Conservation (phyloP, 2,329 filamentous ascomycete species). For the Xylaria sp. region DNA sequence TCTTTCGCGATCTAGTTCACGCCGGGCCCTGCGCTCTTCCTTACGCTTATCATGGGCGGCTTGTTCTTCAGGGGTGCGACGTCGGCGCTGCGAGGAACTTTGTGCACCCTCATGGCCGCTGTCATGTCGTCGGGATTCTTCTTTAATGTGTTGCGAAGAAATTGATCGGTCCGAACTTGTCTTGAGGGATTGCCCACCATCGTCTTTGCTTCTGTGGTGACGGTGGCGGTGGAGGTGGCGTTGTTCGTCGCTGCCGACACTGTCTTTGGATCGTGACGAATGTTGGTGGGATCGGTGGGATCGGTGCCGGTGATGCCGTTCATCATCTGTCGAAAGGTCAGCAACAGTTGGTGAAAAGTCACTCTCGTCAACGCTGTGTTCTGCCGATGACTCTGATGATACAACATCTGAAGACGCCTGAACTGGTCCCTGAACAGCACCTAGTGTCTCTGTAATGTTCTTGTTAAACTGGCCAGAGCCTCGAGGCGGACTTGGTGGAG, state of each 20-base stretch:
- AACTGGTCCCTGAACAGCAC: constrained; percentile 37
- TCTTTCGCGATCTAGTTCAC: constrained; percentile 17
- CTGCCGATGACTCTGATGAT: constrained; percentile 43
- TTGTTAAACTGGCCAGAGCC: constrained; percentile 42
- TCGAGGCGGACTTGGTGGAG: constrained; percentile 46
- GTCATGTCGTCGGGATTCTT: constrained; percentile 42
- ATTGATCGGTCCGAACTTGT: constrained; percentile 48
- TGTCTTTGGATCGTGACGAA: constrained; percentile 41
- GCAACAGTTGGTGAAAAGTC: constrained; percentile 60
- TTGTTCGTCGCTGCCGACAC: constrained; percentile 44
- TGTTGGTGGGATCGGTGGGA: constrained; percentile 38
- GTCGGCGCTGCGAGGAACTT: constrained; percentile 49
- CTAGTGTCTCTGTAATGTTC: constrained; percentile 38
- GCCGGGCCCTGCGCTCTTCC: constrained; percentile 57
- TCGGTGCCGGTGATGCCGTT: constrained; percentile 46
- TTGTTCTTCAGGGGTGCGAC: constrained; percentile 60
- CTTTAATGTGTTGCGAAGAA: constrained; percentile 55
- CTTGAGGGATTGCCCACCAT: constrained; percentile 44
- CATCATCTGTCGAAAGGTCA: constrained; percentile 67
- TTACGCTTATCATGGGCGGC: constrained; percentile 62
- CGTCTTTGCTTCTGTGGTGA: constrained; percentile 44
- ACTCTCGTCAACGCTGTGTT: constrained; percentile 51
- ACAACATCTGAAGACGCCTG: constrained; percentile 43
- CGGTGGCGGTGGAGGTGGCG: constrained; percentile 53
- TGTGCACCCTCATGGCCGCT: constrained; percentile 58